Conservation (phyloP, 352 stramenopile genomes). For the Thalassiosira ordinaria region DNA sequence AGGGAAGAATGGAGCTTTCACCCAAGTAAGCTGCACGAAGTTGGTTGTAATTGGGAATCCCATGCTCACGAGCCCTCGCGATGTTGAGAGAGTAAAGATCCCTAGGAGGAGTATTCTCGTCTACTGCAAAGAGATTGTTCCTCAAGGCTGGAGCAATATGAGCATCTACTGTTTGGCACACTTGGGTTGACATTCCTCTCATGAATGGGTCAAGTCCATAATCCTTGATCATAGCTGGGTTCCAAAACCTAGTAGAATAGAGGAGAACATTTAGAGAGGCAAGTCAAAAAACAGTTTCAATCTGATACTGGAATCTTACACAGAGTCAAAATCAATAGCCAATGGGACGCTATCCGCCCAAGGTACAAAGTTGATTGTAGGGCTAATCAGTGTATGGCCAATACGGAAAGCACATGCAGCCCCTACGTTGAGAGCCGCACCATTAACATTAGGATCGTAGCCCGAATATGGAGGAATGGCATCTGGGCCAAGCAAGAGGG, state of each 20-base stretch:
- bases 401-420: conserved; percentile 33
- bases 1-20: conserved; percentile 11
- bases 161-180: conserved; percentile 39
- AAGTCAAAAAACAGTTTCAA: too few relatives aligned
- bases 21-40: too few relatives aligned
- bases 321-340: conserved; percentile 14
- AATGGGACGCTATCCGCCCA: not conserved
- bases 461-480: conserved; percentile 31
- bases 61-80: conserved; percentile 51
- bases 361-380: conserved; percentile 5
- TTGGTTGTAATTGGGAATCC: conserved; percentile 46
- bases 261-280: too few relatives aligned
- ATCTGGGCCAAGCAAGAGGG: conserved; percentile 30
- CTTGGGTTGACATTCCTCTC: conserved; percentile 26
- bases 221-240: conserved; percentile 9
- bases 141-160: conserved; percentile 33
- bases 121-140: conserved; percentile 33
- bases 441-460: conserved; percentile 17
- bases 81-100: conserved; percentile 56
- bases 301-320: too few relatives aligned
- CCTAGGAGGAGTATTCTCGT: too few relatives aligned
- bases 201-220: conserved; percentile 37
- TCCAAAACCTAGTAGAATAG: too few relatives aligned
- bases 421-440: conserved; percentile 34
- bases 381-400: conserved; percentile 46